Conservation (phyloP, 1,284 basidiomycete species). For the Filobasidium uniguttulatum region DNA sequence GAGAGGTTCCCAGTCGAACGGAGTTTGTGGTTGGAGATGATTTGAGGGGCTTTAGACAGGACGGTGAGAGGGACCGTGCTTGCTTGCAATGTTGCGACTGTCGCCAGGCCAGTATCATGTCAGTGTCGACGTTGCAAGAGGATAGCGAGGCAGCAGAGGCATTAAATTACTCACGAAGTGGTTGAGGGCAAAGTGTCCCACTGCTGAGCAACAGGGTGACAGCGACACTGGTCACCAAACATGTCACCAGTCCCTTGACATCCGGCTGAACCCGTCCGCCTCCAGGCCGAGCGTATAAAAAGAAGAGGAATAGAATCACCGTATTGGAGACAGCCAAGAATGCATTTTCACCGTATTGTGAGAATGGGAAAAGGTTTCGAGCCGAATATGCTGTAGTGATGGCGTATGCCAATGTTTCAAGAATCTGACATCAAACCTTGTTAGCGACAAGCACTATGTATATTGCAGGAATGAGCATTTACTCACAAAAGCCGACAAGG, state of each 20-base stretch:
- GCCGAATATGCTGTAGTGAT: conserved; percentile 77
- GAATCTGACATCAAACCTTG: conserved; percentile 28
- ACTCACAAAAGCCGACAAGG: conserved; percentile 55
- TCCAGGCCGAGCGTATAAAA: conserved; percentile 2
- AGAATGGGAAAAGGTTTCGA: conserved; percentile 74
- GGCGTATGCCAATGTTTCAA: conserved; percentile 74
- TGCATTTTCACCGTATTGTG: conserved; percentile 86
- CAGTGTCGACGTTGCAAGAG: neutral
- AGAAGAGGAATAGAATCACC: conserved; percentile 66
- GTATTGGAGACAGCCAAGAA: conserved; percentile 76
- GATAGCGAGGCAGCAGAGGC: neutral
- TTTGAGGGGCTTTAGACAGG: conserved; percentile 74
- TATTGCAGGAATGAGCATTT: neutral
- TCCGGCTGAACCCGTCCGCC: conserved; percentile 7
- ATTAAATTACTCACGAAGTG: conserved; percentile 22
- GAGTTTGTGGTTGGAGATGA: conserved; percentile 58
- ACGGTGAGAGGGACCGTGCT: conserved; percentile 70
- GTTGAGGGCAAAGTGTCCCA: conserved; percentile 24
- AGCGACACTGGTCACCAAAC: conserved; percentile 38
- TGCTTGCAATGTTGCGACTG: conserved; percentile 51
- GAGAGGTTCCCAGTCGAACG: conserved; percentile 78
- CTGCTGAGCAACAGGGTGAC: conserved; percentile 42
- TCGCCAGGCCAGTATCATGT: neutral
- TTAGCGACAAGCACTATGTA: conserved; percentile 16
- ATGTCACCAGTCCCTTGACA: conserved; percentile 31